phyloP scores from a whole-genome alignment of 345 rosid genomes.

The Dimocarpus longan region DNA sequence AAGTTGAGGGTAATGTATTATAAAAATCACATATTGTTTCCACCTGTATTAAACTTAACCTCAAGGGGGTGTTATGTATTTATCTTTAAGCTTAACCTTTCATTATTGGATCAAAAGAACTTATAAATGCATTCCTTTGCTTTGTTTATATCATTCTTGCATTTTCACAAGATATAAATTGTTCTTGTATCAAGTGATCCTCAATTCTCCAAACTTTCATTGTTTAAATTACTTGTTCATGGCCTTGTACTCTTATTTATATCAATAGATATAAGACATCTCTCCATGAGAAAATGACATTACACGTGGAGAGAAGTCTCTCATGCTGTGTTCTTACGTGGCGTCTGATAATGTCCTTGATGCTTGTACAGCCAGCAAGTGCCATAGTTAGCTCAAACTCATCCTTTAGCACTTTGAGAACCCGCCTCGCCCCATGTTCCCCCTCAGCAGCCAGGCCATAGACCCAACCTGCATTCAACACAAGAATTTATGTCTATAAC shows the following conservation, averaged over 20 bases:
- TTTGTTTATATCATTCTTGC: no score
- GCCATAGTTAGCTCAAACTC: slow-evolving; percentile 87
- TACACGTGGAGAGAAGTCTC: slow-evolving; percentile 52
- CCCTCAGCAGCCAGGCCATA: slow-evolving; percentile 83
- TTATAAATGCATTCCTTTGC: no score
- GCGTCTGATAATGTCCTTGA: slow-evolving; percentile 60
- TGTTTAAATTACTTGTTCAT: background rate
- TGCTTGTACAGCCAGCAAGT: slow-evolving; percentile 66
- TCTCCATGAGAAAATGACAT: background rate
- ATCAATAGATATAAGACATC: background rate
- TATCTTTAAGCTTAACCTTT: no score
- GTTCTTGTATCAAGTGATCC: no score
- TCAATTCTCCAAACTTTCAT: background rate
- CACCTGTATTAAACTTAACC: no score
- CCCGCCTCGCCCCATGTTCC: slow-evolving; percentile 60
- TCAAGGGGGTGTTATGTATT: no score
- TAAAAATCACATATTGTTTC: no score
- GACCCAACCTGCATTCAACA: slow-evolving; percentile 63
- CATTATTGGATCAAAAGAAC: no score
- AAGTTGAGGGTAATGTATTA: no score
- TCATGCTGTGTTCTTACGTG: slow-evolving; percentile 55
- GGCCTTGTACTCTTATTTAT: background rate
- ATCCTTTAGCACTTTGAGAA: slow-evolving; percentile 68
- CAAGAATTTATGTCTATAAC: background rate
- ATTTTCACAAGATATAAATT: no score